Percentiles rank a stretch among this genome's conserved stretches.
Conservation (phyloP, 257 asterid genomes). For the Paraleonurus japonicus region DNA sequence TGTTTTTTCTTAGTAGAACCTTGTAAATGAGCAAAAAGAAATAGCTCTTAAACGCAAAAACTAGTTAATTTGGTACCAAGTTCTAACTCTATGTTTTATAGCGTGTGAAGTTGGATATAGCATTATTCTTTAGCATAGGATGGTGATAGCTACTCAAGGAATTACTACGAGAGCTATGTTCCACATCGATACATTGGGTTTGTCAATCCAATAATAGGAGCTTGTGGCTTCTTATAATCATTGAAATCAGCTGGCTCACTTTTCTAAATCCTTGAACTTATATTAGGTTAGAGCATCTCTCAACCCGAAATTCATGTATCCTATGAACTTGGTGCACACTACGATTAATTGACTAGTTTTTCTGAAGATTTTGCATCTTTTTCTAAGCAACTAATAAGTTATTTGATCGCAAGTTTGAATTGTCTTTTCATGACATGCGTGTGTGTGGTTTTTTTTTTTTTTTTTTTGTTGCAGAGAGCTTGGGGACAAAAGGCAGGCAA, state of each 20-base stretch:
- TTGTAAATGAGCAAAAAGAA: background rate
- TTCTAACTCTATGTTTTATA: background rate
- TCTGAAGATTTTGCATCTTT: background rate
- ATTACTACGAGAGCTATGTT: background rate
- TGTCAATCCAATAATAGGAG: background rate
- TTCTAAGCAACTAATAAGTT: background rate
- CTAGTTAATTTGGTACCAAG: background rate
- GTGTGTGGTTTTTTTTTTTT: background rate
- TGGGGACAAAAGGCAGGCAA: constrained; percentile 67
- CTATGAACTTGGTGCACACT: background rate
- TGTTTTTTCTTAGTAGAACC: background rate
- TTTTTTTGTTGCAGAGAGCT: constrained; percentile 43
- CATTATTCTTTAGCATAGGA: background rate
- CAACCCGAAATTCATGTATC: background rate
- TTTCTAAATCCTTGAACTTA: background rate
- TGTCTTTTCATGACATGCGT: constrained; percentile 2
- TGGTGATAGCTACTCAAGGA: background rate
- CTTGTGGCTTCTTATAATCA: background rate
- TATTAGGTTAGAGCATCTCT: background rate
- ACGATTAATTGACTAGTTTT: background rate
- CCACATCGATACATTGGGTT: background rate
- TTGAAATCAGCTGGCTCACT: background rate
- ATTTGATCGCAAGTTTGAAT: background rate
- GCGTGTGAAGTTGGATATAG: background rate
- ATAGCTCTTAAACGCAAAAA: background rate